Evolutionary conservation across 441 rosid genomes (phyloP), one percentile per base, ranked within the genome.

Genomic region (Cnidoscolus chayamansa): DNA sequence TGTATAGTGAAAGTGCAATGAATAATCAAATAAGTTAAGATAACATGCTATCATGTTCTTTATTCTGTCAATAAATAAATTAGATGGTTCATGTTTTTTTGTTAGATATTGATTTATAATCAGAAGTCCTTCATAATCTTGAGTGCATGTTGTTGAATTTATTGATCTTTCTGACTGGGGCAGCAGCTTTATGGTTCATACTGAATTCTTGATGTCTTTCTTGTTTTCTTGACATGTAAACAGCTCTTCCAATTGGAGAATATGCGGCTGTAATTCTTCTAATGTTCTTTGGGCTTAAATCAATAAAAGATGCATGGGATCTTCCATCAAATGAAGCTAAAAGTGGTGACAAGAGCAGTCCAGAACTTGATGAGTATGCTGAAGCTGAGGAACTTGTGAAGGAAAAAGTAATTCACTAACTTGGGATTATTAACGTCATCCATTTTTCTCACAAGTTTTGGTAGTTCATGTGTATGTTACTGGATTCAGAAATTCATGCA

Each of bases 381-480:
- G 96, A 91, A 89, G 99, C 98, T 56, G 95, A 95, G 79, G 98
- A 89, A 75, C 99, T 95, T 72, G 91, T 95, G 61, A 95, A 94
- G 81, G 92, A 88, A 80, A 81, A 95, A 86, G 97, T 87, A 67
- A 73, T n/a, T 61, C 49, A 58, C 61, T 71, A 51, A 40, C 43
- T 16, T 60, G 40, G 43, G 73, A 20, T 48, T 16, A 40, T 66
- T 20, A 11, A 4, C 67, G 30, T 30, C 32, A 9, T 20, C 30
- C 55, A 20, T 20, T 47, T 15, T 40, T 54, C 19, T 63, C 19
- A 10, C 37, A 17, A 31, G 43, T 45, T 74, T 5, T 53, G 30
- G 10, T 48, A 19, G 25, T 55, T 47, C 16, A 58, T 73, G 65
- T 47, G 7, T 67, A 7, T 17, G 2, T 13, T 63, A 11, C 32